Evolutionary conservation across 2,329 filamentous ascomycete species (phyloP), one percentile per base, ranked within the genome.

Genomic region (Talaromyces sp.): DNA sequence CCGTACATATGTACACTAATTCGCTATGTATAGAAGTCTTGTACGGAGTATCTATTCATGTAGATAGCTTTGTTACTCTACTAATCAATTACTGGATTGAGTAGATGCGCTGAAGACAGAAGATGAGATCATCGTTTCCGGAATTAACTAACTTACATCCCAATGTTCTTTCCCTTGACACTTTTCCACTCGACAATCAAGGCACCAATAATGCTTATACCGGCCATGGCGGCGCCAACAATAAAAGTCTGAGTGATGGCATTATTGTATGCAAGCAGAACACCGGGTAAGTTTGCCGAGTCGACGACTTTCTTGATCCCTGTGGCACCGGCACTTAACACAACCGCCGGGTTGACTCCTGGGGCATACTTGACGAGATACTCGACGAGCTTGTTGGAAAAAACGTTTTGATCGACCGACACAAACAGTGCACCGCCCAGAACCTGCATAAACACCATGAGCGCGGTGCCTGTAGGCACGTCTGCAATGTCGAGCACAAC

Each of bases 401-500:
- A 68, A 15, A 63, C 68, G 3, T 68, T 63, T 55, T 71, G 66
- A 1, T 60, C 68, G 33, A 65, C 67, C 4, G 63, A 64, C 52
- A 72, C 66, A 51, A 67, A 67, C 22, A 71, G 58, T 3, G 68
- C 64, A 8, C 67, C 67, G 25, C 69, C 68, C 3, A 68, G 57
- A 3, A 53, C 41, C 25, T 60, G 59, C 13, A 50, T 53, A 37
- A 60, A 70, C 19, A 68, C 56, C 39, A 67, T 61, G 36, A 66
- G 62, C 1, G 66, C 63, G 0, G 65, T 63, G 19, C 65, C 64
- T 0, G 63, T 63, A 22, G 63, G 63, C n/a, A 72, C 58, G 46
- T 72, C 67, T 4, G 59, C 58, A 8, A 63, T 61, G n/a, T 62
- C 60, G 39, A 67, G 66, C 0, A 64, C 55, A 15, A 65, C 64